Evolutionary conservation across 148 eudicot genomes (phyloP), one percentile per base, ranked within the genome.

Genomic region (Amaranthus hypochondriacus): DNA sequence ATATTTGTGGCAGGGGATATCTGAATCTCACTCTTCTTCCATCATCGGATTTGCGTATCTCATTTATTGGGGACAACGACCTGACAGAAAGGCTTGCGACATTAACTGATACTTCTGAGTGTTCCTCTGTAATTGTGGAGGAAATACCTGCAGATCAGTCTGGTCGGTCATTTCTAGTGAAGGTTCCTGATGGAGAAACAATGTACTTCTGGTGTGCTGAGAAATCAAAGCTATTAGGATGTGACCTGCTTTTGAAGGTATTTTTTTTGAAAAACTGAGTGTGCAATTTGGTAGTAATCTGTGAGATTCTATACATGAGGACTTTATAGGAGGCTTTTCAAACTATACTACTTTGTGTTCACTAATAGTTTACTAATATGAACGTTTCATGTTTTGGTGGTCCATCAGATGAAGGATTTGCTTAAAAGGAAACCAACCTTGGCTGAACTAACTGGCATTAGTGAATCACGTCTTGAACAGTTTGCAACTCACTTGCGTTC

Each of bases 171-270:
- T 95, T 95, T 76, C 57, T 85, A 14, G 51, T 95, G 42, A 86
- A 80, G 75, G 69, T 82, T 46, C 76, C 87, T 50, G 83, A 74
- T 56, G 76, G 76, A 44, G 83, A 81, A 56, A 72, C 77, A 18
- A 79, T 82, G 52, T 90, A 92, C 75, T 95, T 87, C 82, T 95
- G 98, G 98, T 90, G 93, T 76, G 86, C 96, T 9, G 98, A 92
- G 80, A 92, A 85, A 78, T 92, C 96, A 4, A 79, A 78, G 83
- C 86, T 90, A 48, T 83, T 89, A 67, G 97, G 97, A 46, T 66
- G 48, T 66, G 98, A 95, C 79, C 81, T 95, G 81, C 89, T 90
- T 50, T 75, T 69, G n/a, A 92, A 95, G 98, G 98, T 94, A 81
- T 11, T n/a, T 28, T 28, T 28, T 28, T 55, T 49, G 2, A 9